Base-by-base conservation (phyloP, 1,284 basidiomycete genomes). In the Boletellus deceptivus region DNA sequence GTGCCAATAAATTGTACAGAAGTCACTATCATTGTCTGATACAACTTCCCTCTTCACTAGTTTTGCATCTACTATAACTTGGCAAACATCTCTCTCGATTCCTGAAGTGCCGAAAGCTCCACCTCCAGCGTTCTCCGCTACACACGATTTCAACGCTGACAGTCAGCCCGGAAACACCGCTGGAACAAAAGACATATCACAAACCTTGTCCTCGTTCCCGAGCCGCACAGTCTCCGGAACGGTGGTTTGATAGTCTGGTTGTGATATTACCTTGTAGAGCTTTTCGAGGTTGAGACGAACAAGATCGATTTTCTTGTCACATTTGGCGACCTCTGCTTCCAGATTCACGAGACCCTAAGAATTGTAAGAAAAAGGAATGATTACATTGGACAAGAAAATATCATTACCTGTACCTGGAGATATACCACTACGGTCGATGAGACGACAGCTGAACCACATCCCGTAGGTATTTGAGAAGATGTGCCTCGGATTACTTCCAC, bases 401-500 rank as follows among this genome's bases (percentile, higher is more conserved):
- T 24, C 86, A 54, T 35, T 63, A 92, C 92, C 69, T 86, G 78
- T 46, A 98, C 93, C 53, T 94, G 85, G 9, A 94, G 78, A 67
- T 95, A 84, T 4, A 92, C 79, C 37, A 85, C 81, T 41, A 93
- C 74, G 3, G 86, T 85, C 11, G 87, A 75, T 1, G 84, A 87
- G 33, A 99, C 82, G 27, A 91, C 82, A 47, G 83, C 79, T 3
- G 90, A 90, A 4, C 93, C 95, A 67, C 94, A 98, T 14, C 96
- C 97, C 2, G 81, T 75, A 0, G 95, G 94, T 38, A 99, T 79
- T 47, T 89, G 84, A 45, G 77, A 74, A 18, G 68, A 64, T 22
- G 78, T 63, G 20, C 76, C 69, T 18, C 77, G 70, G 22, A 92
- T 77, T 44, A 93, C 79, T 43, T 74, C 72, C 31, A 85, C 80